phyloP scores from a whole-genome alignment of 2,329 filamentous ascomycete species.

The Bertia moriformis region DNA sequence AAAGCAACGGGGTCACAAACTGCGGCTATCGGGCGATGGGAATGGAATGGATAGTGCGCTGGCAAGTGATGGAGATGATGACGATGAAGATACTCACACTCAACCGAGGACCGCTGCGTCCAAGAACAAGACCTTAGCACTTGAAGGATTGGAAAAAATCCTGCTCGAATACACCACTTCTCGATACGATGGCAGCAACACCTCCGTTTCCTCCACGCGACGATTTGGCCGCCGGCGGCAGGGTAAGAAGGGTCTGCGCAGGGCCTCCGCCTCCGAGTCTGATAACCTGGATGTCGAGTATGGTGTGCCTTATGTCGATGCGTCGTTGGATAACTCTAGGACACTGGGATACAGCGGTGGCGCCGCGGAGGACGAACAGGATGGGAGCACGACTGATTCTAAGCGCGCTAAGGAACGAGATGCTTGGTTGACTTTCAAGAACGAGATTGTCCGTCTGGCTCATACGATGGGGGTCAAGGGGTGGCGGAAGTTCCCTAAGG shows the following conservation, averaged over 20 bases:
- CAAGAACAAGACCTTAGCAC: neutral
- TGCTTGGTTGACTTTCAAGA: slow-evolving; percentile 53
- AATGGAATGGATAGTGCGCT: neutral
- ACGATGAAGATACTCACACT: neutral
- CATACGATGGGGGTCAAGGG: slow-evolving; percentile 58
- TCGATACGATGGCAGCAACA: neutral
- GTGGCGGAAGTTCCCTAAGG: slow-evolving; percentile 50
- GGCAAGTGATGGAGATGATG: neutral
- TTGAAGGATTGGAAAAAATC: neutral
- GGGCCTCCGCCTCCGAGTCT: slow-evolving; percentile 11
- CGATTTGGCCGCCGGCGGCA: slow-evolving; percentile 24
- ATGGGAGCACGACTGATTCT: neutral
- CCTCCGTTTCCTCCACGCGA: slow-evolving; percentile 5
- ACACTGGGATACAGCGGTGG: slow-evolving; percentile 11
- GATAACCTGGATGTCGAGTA: slow-evolving; percentile 12
- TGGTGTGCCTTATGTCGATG: neutral
- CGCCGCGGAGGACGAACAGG: neutral
- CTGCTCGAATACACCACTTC: neutral
- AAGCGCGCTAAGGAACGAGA: slow-evolving; percentile 30
- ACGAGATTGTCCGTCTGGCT: slow-evolving; percentile 50
- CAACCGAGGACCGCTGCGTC: too few relatives aligned
- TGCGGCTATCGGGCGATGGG: neutral
- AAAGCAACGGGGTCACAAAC: neutral
- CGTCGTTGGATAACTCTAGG: neutral
- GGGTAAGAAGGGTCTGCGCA: slow-evolving; percentile 22